Evolutionary conservation across 208 protist genomes (phyloP).

Genomic region (Leishmania tropica): DNA sequence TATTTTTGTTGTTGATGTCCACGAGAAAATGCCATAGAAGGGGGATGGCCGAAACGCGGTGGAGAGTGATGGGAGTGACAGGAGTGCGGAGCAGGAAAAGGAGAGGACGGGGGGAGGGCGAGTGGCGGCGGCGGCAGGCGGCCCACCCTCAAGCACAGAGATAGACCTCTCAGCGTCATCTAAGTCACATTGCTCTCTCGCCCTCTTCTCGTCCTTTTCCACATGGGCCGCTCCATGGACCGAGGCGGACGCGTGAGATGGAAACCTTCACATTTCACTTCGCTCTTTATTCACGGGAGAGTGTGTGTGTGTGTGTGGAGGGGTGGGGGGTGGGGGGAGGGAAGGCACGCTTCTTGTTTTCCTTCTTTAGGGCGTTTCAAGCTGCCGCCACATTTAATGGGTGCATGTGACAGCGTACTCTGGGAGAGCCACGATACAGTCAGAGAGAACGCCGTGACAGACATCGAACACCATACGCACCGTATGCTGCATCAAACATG

Average conservation of each 20-base stretch:
- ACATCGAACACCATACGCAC: not conserved
- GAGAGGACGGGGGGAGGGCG: slow-evolving; percentile 13
- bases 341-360: not conserved
- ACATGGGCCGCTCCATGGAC: not conserved
- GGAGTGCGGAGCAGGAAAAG: not conserved
- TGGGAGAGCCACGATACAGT: not conserved
- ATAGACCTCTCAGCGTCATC: not conserved
- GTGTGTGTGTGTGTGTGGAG: slow-evolving; percentile 1
- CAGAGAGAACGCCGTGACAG: not conserved
- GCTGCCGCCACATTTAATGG: not conserved
- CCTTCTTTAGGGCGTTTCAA: not conserved
- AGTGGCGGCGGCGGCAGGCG: slow-evolving; percentile 1
- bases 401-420: not conserved
- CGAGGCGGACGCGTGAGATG: not conserved
- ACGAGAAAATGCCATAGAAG: not conserved
- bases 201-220: not conserved
- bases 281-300: not conserved
- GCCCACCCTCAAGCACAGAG: not conserved
- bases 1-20: not conserved
- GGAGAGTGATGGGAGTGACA: not conserved
- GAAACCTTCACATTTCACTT: not conserved
- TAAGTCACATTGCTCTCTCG: not conserved
- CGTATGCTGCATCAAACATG: not conserved
- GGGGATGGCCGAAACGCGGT: not conserved
- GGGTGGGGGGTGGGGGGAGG: not conserved